phyloP scores from a whole-genome alignment of 345 rosid species.

The Toxicodendron radicans region DNA sequence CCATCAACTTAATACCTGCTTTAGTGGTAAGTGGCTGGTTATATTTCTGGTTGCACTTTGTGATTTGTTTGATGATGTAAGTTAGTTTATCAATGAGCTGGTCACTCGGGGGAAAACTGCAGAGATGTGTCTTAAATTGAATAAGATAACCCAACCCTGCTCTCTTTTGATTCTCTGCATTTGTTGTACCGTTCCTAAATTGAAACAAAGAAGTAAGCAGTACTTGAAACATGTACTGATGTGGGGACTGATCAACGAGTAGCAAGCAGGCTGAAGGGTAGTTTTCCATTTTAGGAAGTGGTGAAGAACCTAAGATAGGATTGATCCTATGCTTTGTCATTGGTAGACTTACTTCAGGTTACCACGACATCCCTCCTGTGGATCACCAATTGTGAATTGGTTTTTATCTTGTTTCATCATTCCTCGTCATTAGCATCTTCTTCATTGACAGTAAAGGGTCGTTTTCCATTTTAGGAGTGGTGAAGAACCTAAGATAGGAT shows the following conservation, averaged over 20 bases:
- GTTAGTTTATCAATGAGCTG: background rate
- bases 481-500: constrained; percentile 1
- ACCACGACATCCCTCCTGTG: background rate
- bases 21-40: background rate
- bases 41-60: background rate
- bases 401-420: background rate
- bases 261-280: background rate
- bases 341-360: background rate
- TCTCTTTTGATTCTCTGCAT: constrained; percentile 1
- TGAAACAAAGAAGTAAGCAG: background rate
- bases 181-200: background rate
- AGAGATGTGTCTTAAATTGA: background rate
- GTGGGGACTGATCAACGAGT: background rate
- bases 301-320: constrained; percentile 3
- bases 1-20: background rate
- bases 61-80: constrained; percentile 1
- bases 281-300: background rate
- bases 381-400: background rate
- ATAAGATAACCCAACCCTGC: background rate
- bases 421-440: background rate
- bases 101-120: background rate
- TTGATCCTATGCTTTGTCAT: background rate
- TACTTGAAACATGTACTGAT: background rate
- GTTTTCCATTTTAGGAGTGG: background rate
- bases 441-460: too few relatives aligned